Percentiles rank a stretch among this genome's conserved stretches.
phyloP scores from a whole-genome alignment of 2,329 filamentous ascomycete genomes.

The Westerdykella sp. region DNA sequence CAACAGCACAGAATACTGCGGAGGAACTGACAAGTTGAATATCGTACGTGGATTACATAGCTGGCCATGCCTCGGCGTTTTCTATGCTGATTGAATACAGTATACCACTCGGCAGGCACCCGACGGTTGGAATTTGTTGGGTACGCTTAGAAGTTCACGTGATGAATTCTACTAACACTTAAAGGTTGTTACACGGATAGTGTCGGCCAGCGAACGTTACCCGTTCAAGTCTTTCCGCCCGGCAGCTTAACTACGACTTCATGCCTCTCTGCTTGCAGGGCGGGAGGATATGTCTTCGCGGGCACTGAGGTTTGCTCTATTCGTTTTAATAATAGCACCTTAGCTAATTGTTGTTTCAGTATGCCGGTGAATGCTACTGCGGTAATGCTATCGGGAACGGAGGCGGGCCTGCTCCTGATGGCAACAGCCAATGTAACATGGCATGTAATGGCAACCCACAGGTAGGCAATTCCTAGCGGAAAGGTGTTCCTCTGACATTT shows the following conservation, averaged over 20 bases:
- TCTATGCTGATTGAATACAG: background rate
- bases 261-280: constrained; percentile 11
- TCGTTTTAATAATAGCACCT: background rate
- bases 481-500: background rate
- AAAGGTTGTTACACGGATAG: constrained; percentile 9
- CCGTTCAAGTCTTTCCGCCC: background rate
- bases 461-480: constrained; percentile 4
- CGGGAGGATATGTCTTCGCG: constrained; percentile 5
- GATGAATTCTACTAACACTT: background rate
- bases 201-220: constrained; percentile 7
- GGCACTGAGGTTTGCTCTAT: constrained; percentile 9
- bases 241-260: constrained; percentile 8
- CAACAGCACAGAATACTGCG: too few relatives aligned
- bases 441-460: constrained; percentile 20
- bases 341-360: background rate
- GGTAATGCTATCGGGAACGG: constrained; percentile 12
- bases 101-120: background rate
- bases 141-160: background rate
- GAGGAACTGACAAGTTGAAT: too few relatives aligned
- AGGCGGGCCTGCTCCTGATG: constrained; percentile 20
- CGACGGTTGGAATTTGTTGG: background rate
- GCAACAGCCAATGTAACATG: constrained; percentile 39
- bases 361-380: constrained; percentile 9
- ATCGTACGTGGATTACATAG: too few relatives aligned
- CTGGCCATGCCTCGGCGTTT: too few relatives aligned